Evolutionary conservation across 208 protist genomes (phyloP).

Genomic region (Acanthamoeba lenticulata): DNA sequence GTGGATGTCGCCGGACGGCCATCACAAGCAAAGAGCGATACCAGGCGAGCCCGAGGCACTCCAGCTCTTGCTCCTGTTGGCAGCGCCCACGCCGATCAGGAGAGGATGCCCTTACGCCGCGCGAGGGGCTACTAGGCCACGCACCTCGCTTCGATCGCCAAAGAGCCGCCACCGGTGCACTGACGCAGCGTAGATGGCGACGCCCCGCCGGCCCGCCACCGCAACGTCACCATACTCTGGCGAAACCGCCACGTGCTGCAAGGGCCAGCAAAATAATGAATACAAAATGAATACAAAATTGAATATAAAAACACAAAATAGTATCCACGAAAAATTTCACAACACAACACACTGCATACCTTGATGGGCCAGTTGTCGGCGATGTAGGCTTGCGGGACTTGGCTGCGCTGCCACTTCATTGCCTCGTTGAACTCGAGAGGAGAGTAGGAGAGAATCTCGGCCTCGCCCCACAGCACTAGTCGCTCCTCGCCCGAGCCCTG

Average conservation of each 20-base stretch:
- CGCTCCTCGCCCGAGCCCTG: neutral
- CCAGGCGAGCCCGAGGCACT: neutral
- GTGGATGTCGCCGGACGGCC: neutral
- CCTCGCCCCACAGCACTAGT: slow-evolving; percentile 15
- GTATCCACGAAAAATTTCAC: neutral
- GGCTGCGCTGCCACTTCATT: slow-evolving; percentile 10
- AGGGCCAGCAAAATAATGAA: neutral
- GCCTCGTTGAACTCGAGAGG: neutral
- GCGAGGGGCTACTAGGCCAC: too few species aligned
- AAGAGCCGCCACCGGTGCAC: slow-evolving; percentile 26
- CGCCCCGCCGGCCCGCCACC: neutral
- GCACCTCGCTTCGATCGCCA: slow-evolving; percentile 42
- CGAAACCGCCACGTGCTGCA: slow-evolving; percentile 27
- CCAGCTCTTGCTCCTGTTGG: slow-evolving; percentile 29
- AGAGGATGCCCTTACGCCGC: too few species aligned
- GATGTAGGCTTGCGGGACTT: slow-evolving; percentile 17
- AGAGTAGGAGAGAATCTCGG: neutral
- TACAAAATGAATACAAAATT: neutral
- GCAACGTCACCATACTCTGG: neutral
- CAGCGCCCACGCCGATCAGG: too few species aligned
- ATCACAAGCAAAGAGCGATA: slow-evolving; percentile 1
- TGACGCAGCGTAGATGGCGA: neutral
- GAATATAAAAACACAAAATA: too few species aligned
- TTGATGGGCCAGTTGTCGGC: slow-evolving; percentile 37
- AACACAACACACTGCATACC: neutral